phyloP scores from a whole-genome alignment of 1,139 yeast genomes.

The Taiozyma sp. region DNA sequence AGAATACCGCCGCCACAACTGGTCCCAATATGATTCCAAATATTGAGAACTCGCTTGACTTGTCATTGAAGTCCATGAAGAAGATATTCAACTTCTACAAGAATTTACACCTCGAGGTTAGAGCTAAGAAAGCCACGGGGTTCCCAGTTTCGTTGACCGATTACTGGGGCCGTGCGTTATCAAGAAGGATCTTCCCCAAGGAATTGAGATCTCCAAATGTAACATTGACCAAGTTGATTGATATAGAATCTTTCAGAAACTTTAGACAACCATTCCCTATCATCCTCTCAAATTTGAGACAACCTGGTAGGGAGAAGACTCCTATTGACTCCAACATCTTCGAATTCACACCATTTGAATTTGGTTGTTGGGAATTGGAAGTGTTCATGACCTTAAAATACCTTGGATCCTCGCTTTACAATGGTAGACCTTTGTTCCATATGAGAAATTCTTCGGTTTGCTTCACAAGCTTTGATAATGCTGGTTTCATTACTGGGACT shows the following conservation, averaged over 20 bases:
- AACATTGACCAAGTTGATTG: conserved; percentile 31
- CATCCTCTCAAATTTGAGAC: conserved; percentile 34
- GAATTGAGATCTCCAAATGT: conserved; percentile 34
- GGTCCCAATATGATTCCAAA: conserved; percentile 14
- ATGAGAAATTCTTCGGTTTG: conserved; percentile 33
- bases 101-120: conserved; percentile 47
- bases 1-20: conserved; percentile 10
- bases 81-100: conserved; percentile 42
- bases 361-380: conserved; percentile 65
- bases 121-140: conserved; percentile 48
- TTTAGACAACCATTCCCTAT: conserved; percentile 41
- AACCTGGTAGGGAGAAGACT: conserved; percentile 27
- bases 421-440: conserved; percentile 29
- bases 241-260: conserved; percentile 29
- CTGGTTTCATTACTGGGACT: conserved; percentile 70
- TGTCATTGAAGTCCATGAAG: conserved; percentile 27
- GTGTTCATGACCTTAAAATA: conserved; percentile 50
- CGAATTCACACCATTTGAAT: conserved; percentile 64
- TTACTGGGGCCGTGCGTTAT: conserved; percentile 62
- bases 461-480: conserved; percentile 58
- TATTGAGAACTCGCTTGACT: conserved; percentile 16
- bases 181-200: conserved; percentile 41
- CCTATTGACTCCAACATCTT: conserved; percentile 28
- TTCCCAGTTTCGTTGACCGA: conserved; percentile 59
- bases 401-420: conserved; percentile 46